Evolutionary conservation across 106 monocot genomes (phyloP).

Genomic region (Acanthochlamys bracteata): DNA sequence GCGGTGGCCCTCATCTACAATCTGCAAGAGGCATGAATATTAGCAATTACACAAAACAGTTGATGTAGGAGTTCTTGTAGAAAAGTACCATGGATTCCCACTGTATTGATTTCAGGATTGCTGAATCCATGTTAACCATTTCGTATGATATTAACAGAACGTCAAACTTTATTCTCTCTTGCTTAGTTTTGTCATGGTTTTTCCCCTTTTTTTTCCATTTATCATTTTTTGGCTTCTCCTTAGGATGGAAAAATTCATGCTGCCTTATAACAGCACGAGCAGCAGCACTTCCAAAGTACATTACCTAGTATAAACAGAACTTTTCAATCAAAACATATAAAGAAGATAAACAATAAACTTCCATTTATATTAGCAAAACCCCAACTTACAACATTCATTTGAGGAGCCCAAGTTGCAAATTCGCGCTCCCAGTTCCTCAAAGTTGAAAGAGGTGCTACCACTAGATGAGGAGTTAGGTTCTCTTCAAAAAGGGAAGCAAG

Average conservation of each 20-base stretch:
- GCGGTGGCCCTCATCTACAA: conserved; percentile 97
- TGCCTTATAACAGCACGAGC: conserved; percentile 74
- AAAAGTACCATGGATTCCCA: conserved; percentile 89
- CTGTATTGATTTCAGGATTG: conserved; percentile 58
- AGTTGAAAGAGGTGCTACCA: conserved; percentile 94
- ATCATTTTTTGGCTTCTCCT: conserved; percentile 51
- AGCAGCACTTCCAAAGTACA: conserved; percentile 86
- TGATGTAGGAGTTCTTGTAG: background rate
- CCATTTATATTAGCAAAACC: conserved; percentile 2
- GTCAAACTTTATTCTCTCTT: conserved; percentile 77
- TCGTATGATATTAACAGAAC: conserved; percentile 98
- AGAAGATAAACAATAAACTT: background rate
- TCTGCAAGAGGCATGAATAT: conserved; percentile 21
- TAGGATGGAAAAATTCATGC: conserved; percentile 78
- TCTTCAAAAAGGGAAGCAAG: conserved; percentile 89
- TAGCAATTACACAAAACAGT: too few relatives aligned
- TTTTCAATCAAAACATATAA: background rate
- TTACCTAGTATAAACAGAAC: conserved; percentile 45
- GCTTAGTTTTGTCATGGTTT: conserved; percentile 26
- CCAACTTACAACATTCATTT: conserved; percentile 91
- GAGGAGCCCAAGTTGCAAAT: conserved; percentile 98
- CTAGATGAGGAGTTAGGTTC: conserved; percentile 73
- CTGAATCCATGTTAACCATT: conserved; percentile 96
- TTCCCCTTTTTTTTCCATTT: conserved; percentile 50
- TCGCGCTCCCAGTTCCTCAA: conserved; percentile 98